Evolutionary conservation across 192 early-diverging fungal species (phyloP).

Genomic region (Backusella luteola): DNA sequence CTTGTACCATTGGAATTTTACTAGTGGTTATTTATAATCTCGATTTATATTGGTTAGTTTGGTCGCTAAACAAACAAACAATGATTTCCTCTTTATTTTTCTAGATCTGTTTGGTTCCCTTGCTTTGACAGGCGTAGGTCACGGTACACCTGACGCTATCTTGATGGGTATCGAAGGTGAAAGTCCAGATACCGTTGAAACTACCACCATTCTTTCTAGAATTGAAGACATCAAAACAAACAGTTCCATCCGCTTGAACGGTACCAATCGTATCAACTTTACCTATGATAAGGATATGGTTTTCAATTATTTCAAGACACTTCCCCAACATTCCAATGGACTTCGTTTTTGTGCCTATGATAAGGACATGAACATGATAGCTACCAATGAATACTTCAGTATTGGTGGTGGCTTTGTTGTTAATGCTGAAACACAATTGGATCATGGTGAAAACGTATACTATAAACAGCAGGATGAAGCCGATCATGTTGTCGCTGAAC

Average conservation of each 20-base stretch:
- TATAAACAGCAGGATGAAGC: slow-evolving; percentile 39
- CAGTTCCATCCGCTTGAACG: slow-evolving; percentile 72
- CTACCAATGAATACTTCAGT: slow-evolving; percentile 95
- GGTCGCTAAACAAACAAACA: background rate
- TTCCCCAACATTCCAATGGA: slow-evolving; percentile 95
- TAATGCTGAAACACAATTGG: slow-evolving; percentile 81
- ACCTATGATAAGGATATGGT: slow-evolving; percentile 77
- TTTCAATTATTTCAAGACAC: slow-evolving; percentile 81
- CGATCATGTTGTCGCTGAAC: slow-evolving; percentile 44
- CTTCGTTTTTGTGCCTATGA: slow-evolving; percentile 92
- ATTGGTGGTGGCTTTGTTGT: slow-evolving; percentile 97
- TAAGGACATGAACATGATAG: slow-evolving; percentile 74
- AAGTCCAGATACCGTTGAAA: slow-evolving; percentile 78
- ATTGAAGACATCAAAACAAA: slow-evolving; percentile 75
- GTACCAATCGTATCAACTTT: slow-evolving; percentile 75
- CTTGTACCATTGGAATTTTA: background rate
- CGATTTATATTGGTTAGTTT: background rate
- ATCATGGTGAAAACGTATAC: slow-evolving; percentile 59
- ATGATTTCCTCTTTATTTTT: background rate
- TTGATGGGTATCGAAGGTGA: slow-evolving; percentile 92
- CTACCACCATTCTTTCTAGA: slow-evolving; percentile 72
- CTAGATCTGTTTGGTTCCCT: slow-evolving; percentile 91
- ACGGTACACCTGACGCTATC: slow-evolving; percentile 90
- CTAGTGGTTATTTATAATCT: background rate
- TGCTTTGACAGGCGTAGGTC: slow-evolving; percentile 91